Evolutionary conservation across 352 stramenopile species (phyloP).

Genomic region (Phytophthora podocarpi): DNA sequence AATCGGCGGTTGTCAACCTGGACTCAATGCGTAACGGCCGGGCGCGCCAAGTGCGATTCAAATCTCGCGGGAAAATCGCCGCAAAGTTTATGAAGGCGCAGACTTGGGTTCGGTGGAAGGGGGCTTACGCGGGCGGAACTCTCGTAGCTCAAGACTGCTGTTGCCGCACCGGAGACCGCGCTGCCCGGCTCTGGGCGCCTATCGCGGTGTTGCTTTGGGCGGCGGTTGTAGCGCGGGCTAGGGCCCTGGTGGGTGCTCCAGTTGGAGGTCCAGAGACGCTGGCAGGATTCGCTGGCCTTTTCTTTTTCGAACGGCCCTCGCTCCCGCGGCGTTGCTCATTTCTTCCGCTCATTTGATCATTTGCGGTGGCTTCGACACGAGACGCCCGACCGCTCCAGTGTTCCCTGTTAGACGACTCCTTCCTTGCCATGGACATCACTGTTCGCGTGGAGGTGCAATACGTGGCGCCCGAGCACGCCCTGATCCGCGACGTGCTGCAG

Average conservation of each 20-base stretch:
- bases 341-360: conserved; percentile 44
- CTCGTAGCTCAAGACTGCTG: neutral
- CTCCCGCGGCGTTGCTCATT: conserved; percentile 32
- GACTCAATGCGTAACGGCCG: conserved; percentile 6
- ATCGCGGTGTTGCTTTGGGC: conserved; percentile 21
- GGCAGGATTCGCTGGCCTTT: conserved; percentile 29
- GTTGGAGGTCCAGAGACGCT: conserved; percentile 37
- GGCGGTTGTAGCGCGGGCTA: conserved; percentile 18
- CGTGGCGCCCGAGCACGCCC: conserved; percentile 61
- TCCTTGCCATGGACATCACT: conserved; percentile 70
- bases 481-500: conserved; percentile 74
- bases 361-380: conserved; percentile 33
- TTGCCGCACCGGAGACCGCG: conserved; percentile 9
- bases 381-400: neutral
- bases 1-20: too few species aligned
- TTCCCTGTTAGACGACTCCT: neutral
- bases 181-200: conserved; percentile 21
- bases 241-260: conserved; percentile 27
- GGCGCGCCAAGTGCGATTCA: conserved; percentile 1
- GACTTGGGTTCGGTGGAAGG: too few species aligned
- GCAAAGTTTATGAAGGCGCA: neutral
- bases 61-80: conserved; percentile 6
- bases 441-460: conserved; percentile 85
- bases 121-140: too few species aligned
- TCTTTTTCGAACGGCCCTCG: conserved; percentile 35